Conservation (phyloP, 257 asterid species). For the Nicotiana undulata region DNA sequence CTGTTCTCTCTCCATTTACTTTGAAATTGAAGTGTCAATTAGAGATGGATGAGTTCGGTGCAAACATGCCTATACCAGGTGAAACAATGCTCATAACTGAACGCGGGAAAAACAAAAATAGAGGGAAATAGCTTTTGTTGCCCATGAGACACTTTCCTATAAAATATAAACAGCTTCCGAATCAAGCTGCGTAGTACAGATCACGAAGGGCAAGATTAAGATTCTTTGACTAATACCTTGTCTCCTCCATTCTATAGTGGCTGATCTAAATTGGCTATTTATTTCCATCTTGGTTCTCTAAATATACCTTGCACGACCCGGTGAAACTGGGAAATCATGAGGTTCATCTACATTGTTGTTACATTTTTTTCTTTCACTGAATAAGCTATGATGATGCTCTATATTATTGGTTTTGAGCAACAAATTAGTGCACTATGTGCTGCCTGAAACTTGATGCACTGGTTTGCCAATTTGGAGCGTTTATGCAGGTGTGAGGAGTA, state of each 20-base stretch:
- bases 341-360: background rate
- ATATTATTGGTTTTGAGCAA: background rate
- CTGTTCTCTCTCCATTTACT: background rate
- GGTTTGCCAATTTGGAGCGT: background rate
- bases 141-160: background rate
- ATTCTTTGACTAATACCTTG: background rate
- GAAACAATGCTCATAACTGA: background rate
- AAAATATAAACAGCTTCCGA: background rate
- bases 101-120: background rate
- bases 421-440: background rate
- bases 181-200: background rate
- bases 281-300: background rate
- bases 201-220: background rate
- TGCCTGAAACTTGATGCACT: background rate
- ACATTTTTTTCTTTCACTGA: background rate
- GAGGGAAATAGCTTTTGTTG: background rate
- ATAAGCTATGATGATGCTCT: background rate
- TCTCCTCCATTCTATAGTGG: background rate
- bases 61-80: background rate
- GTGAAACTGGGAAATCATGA: background rate
- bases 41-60: background rate
- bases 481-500: background rate
- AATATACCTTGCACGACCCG: background rate
- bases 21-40: background rate
- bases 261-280: background rate